Percentiles rank a stretch among this genome's conserved stretches.
These are phyloP conservation scores for Saururus chinensis DNA, from an alignment of 164 flowering plant species.

Conservation along the genomic window DNA sequence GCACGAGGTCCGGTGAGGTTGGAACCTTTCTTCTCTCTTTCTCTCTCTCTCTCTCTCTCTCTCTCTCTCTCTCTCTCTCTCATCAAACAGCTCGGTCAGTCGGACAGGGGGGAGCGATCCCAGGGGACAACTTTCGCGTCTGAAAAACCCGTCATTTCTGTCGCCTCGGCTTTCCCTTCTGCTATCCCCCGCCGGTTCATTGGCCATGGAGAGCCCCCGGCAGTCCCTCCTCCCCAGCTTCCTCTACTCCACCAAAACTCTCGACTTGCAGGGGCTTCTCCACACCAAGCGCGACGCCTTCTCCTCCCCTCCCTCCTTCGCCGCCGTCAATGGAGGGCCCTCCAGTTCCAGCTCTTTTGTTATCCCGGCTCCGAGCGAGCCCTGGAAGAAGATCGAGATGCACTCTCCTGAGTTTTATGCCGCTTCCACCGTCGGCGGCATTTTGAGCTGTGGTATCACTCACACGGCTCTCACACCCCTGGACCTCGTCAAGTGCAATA, in stretches of 20 bases:
- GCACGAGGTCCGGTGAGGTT: too few relatives aligned
- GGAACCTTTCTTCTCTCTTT: too few relatives aligned
- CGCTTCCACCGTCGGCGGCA: constrained; percentile 55
- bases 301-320: not conserved
- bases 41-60: too few relatives aligned
- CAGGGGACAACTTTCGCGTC: too few relatives aligned
- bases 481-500: constrained; percentile 75
- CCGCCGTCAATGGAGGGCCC: not conserved
- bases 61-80: too few relatives aligned
- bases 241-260: constrained; percentile 4
- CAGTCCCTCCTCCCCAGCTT: constrained; percentile 5
- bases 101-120: too few relatives aligned
- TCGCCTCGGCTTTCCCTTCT: not conserved
- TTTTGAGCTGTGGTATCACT: constrained; percentile 48
- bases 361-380: constrained; percentile 53
- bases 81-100: too few relatives aligned
- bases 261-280: not conserved
- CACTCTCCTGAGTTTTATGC: constrained; percentile 56
- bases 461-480: constrained; percentile 68
- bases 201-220: not conserved
- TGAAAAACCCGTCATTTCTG: too few relatives aligned
- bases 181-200: constrained; percentile 2
- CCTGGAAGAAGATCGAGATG: constrained; percentile 37
- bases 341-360: constrained; percentile 11
- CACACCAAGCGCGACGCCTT: not conserved